These are phyloP conservation scores for Ogataea pilisensis DNA, from an alignment of 805 yeast genomes.

Conservation along the genomic window DNA sequence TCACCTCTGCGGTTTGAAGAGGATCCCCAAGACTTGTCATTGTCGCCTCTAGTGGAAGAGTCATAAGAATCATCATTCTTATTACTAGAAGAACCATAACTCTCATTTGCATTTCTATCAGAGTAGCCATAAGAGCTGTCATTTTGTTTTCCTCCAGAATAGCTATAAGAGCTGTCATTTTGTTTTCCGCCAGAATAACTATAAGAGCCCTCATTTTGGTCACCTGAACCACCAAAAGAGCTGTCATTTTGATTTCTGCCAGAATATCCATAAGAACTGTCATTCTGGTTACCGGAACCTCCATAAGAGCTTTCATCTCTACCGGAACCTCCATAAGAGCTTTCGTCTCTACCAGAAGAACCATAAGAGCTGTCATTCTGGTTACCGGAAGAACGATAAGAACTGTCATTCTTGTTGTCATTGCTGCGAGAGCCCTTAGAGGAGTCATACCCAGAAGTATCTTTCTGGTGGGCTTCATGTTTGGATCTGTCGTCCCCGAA, in stretches of 20 bases:
- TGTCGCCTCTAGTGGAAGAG: constrained; percentile 26
- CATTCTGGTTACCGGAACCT: constrained; percentile 6
- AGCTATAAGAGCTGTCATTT: constrained; percentile 28
- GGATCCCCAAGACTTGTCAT: constrained; percentile 30
- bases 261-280: constrained; percentile 26
- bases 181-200: no score
- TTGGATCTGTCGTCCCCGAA: constrained; percentile 24
- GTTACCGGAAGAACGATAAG: constrained; percentile 22
- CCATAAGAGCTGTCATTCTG: constrained; percentile 22
- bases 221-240: constrained; percentile 24
- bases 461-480: constrained; percentile 20
- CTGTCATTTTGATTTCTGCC: constrained; percentile 22
- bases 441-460: constrained; percentile 27
- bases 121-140: constrained; percentile 25
- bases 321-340: constrained; percentile 15
- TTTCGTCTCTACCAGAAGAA: constrained; percentile 19
- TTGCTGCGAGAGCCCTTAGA: constrained; percentile 15
- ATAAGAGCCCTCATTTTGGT: constrained; percentile 14
- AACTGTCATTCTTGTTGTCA: constrained; percentile 23
- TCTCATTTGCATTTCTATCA: no score
- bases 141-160: constrained; percentile 7
- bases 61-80: constrained; percentile 22
- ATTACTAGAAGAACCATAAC: constrained; percentile 17
- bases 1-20: constrained; percentile 15
- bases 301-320: constrained; percentile 28